Conservation (phyloP, 768 basidiomycete species). For the Hydnomerulius pinastri region DNA sequence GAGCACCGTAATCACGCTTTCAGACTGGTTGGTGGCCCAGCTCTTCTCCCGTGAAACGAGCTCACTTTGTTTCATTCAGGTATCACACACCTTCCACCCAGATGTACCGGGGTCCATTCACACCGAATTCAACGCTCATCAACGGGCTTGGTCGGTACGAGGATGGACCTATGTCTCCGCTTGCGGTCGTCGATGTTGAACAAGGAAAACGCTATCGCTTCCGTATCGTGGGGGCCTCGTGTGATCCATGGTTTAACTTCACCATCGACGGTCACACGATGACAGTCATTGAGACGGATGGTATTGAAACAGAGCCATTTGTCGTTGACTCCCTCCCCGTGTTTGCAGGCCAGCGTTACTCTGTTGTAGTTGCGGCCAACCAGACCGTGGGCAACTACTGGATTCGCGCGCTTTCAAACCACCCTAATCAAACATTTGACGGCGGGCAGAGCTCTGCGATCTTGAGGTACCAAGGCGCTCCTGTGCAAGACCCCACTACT, state of each 20-base stretch:
- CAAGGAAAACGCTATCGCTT: too few species aligned
- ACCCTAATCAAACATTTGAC: slow-evolving; percentile 27
- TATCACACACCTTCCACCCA: too few species aligned
- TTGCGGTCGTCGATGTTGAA: too few species aligned
- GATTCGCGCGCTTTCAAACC: slow-evolving; percentile 31
- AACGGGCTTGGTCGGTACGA: too few species aligned
- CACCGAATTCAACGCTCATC: too few species aligned
- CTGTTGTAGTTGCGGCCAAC: slow-evolving; percentile 34
- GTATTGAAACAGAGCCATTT: slow-evolving; percentile 24
- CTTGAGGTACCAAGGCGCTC: slow-evolving; percentile 40
- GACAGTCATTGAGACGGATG: slow-evolving; percentile 40
- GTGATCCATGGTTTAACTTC: slow-evolving; percentile 20
- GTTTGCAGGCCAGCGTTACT: slow-evolving; percentile 37
- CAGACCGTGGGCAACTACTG: slow-evolving; percentile 40
- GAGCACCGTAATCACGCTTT: slow-evolving; percentile 35
- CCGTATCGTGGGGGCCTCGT: slow-evolving; percentile 27
- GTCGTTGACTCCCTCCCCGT: slow-evolving; percentile 38
- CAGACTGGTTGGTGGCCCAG: slow-evolving; percentile 42
- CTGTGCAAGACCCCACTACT: slow-evolving; percentile 28
- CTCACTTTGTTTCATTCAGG: too few species aligned
- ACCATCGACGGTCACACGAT: slow-evolving; percentile 21
- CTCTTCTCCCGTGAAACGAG: too few species aligned
- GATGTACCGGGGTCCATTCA: too few species aligned
- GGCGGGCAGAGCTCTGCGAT: slow-evolving; percentile 41
- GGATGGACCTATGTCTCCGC: too few species aligned